These are phyloP conservation scores for Lasiosphaeria hispida DNA, from an alignment of 495 filamentous ascomycete genomes.

Conservation along the genomic window DNA sequence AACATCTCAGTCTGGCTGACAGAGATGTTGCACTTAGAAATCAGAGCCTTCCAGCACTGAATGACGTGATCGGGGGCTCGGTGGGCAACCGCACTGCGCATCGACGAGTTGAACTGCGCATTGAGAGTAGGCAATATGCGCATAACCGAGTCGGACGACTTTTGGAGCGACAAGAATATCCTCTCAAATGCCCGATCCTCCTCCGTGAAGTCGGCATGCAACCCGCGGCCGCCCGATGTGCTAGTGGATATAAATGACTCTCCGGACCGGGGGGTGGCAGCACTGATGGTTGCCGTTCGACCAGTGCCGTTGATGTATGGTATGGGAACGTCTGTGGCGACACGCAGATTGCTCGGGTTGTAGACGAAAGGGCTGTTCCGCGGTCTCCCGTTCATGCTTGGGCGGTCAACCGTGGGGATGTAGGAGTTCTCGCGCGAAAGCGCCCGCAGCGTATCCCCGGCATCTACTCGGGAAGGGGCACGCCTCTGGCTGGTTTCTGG, in stretches of 20 bases:
- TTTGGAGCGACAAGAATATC: constrained; percentile 70
- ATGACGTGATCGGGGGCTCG: constrained; percentile 50
- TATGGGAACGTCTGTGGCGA: constrained; percentile 47
- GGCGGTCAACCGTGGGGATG: constrained; percentile 61
- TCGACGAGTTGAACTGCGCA: constrained; percentile 55
- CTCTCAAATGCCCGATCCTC: constrained; percentile 77
- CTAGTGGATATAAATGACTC: constrained; percentile 70
- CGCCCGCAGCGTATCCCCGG: constrained; percentile 43
- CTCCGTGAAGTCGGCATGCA: constrained; percentile 59
- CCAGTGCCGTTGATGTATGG: constrained; percentile 42
- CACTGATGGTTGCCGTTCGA: constrained; percentile 49
- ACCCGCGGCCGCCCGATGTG: constrained; percentile 37
- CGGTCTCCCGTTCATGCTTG: constrained; percentile 46
- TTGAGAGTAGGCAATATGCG: constrained; percentile 63
- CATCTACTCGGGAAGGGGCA: constrained; percentile 26
- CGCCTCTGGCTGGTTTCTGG: constrained; percentile 15
- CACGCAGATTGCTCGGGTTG: constrained; percentile 54
- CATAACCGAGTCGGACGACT: constrained; percentile 64
- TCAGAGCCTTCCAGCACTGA: constrained; percentile 66
- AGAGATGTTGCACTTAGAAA: constrained; percentile 61
- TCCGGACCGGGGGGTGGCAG: constrained; percentile 70
- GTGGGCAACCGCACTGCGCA: constrained; percentile 42
- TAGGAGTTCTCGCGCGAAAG: constrained; percentile 52
- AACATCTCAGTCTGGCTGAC: constrained; percentile 65
- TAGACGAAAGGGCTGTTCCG: constrained; percentile 64